These are phyloP conservation scores for Cephalotrichum gorgonifer DNA, from an alignment of 2,329 filamentous ascomycete species.

Conservation along the genomic window DNA sequence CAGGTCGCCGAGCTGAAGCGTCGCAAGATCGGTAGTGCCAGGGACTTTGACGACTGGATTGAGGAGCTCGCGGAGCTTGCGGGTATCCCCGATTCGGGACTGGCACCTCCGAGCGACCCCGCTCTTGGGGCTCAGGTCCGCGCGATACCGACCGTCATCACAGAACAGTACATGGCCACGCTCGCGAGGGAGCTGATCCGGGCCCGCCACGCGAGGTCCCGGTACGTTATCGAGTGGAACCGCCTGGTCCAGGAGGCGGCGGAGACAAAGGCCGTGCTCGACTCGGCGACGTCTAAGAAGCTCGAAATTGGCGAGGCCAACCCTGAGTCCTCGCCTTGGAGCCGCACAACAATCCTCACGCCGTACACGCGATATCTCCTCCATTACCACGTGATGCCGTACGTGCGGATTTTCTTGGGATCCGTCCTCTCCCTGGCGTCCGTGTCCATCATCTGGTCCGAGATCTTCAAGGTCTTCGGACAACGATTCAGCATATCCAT, in stretches of 20 bases:
- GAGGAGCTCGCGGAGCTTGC: conserved; percentile 80
- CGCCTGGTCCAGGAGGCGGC: conserved; percentile 63
- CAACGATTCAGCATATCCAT: conserved; percentile 51
- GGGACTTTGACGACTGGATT: conserved; percentile 83
- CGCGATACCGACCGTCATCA: conserved; percentile 70
- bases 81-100: conserved; percentile 53
- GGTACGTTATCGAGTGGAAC: conserved; percentile 83
- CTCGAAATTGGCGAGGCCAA: conserved; percentile 62
- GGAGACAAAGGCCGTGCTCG: conserved; percentile 69
- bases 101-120: conserved; percentile 29
- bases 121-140: conserved; percentile 26
- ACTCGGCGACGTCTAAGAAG: conserved; percentile 70
- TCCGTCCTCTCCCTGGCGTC: conserved; percentile 64
- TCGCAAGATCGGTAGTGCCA: conserved; percentile 68
- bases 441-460: conserved; percentile 81
- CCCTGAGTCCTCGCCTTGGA: conserved; percentile 42
- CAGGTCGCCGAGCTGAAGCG: conserved; percentile 71
- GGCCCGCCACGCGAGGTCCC: conserved; percentile 70
- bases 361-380: conserved; percentile 75
- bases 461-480: conserved; percentile 76
- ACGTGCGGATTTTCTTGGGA: conserved; percentile 54
- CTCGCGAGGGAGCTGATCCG: conserved; percentile 73
- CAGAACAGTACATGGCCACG: conserved; percentile 85
- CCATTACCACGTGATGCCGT: conserved; percentile 65
- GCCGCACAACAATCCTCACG: conserved; percentile 53